Evolutionary conservation across 2,329 filamentous ascomycete genomes (phyloP).

Genomic region (Ilyonectria sp.): DNA sequence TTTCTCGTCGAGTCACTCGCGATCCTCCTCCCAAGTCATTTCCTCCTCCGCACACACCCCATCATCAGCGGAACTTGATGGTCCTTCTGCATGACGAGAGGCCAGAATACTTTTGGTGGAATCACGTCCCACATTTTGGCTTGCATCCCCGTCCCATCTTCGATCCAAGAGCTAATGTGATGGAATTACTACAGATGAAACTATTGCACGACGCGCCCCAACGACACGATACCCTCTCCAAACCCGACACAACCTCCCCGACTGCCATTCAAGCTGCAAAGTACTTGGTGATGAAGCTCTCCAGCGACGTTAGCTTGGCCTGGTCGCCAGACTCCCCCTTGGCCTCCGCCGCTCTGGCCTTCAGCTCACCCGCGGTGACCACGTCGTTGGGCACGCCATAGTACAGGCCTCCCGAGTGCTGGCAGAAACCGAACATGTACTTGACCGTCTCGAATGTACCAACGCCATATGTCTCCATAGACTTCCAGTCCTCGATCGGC

Average conservation of each 20-base stretch:
- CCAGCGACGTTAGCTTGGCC: slow-evolving; percentile 43
- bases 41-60: background rate
- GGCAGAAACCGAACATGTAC: slow-evolving; percentile 55
- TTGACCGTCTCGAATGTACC: slow-evolving; percentile 54
- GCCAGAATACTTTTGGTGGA: background rate
- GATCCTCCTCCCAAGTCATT: background rate
- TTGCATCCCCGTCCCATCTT: background rate
- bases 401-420: slow-evolving; percentile 52
- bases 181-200: background rate
- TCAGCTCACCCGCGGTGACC: slow-evolving; percentile 47
- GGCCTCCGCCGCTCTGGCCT: slow-evolving; percentile 47
- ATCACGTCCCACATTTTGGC: background rate
- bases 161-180: background rate
- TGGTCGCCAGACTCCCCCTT: slow-evolving; percentile 42
- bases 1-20: background rate
- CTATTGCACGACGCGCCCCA: background rate
- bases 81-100: background rate
- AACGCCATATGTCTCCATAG: slow-evolving; percentile 52
- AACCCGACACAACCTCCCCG: background rate
- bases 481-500: slow-evolving; percentile 51
- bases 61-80: background rate
- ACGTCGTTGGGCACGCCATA: slow-evolving; percentile 49
- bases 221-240: background rate
- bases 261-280: slow-evolving; percentile 34
- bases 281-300: slow-evolving; percentile 45